These are phyloP conservation scores for Hyphodiscus sp. DNA, from an alignment of 2,329 filamentous ascomycete genomes.

Conservation along the genomic window DNA sequence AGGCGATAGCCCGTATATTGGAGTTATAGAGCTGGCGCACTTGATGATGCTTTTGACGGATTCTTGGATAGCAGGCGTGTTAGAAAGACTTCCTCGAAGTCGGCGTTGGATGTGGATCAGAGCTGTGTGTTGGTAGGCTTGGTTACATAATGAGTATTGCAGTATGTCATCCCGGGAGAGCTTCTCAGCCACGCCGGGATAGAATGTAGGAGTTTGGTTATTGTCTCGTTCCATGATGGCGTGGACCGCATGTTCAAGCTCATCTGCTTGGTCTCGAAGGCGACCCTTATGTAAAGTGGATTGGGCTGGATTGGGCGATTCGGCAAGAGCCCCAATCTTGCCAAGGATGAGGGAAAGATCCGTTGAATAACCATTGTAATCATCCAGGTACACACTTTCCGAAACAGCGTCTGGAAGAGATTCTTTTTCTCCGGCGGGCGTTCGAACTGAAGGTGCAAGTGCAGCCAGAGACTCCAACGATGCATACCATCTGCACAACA, in stretches of 20 bases:
- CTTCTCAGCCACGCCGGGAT: slow-evolving; percentile 10
- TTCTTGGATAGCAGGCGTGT: slow-evolving; percentile 3
- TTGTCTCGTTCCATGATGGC: slow-evolving; percentile 30
- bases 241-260: slow-evolving; percentile 31
- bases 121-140: slow-evolving; percentile 37
- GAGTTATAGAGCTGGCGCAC: slow-evolving; percentile 33
- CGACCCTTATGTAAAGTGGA: slow-evolving; percentile 10
- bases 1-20: slow-evolving; percentile 34
- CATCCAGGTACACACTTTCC: slow-evolving; percentile 32
- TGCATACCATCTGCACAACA: slow-evolving; percentile 34
- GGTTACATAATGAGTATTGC: slow-evolving; percentile 35
- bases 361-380: slow-evolving; percentile 37
- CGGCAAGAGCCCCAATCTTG: slow-evolving; percentile 33
- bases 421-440: slow-evolving; percentile 18
- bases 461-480: slow-evolving; percentile 37
- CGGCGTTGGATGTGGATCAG: slow-evolving; percentile 37
- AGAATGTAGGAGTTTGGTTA: slow-evolving; percentile 28
- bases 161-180: slow-evolving; percentile 18
- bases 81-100: slow-evolving; percentile 27
- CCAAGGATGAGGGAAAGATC: slow-evolving; percentile 34
- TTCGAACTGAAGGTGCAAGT: slow-evolving; percentile 29
- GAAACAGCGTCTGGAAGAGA: slow-evolving; percentile 18
- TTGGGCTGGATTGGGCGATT: slow-evolving; percentile 24
- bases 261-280: slow-evolving; percentile 26
- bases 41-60: slow-evolving; percentile 32